Percentiles rank a stretch among this genome's conserved stretches.
Evolutionary conservation across 2,329 filamentous ascomycete species (phyloP).

Genomic region (Diaporthe eres): DNA sequence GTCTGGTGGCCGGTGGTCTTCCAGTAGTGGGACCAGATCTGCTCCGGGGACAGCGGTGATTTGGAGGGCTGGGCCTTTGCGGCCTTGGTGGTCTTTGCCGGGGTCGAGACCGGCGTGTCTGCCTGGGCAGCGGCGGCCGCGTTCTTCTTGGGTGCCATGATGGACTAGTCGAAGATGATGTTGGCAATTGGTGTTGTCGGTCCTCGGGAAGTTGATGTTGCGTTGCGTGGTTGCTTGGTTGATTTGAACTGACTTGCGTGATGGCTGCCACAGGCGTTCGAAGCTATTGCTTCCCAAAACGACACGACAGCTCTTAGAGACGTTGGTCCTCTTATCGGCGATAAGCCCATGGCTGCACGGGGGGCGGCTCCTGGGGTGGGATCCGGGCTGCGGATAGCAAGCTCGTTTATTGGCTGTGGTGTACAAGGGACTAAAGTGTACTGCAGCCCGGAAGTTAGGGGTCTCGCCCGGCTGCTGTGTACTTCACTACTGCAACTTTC

Average conservation of each 20-base stretch:
- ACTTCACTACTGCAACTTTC: neutral
- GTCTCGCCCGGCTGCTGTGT: neutral
- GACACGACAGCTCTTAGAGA: constrained; percentile 38
- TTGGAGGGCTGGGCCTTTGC: constrained; percentile 32
- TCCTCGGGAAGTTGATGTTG: neutral
- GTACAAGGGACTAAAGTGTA: neutral
- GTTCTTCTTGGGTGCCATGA: constrained; percentile 40
- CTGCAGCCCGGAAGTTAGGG: constrained; percentile 22
- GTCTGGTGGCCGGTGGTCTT: constrained; percentile 88
- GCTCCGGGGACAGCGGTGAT: constrained; percentile 47
- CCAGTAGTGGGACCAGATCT: constrained; percentile 80
- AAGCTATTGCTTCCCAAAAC: constrained; percentile 37
- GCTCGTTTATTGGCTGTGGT: constrained; percentile 33
- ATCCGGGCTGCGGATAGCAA: neutral
- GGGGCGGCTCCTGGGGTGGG: constrained; percentile 6
- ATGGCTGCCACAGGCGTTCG: neutral
- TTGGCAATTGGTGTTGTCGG: neutral
- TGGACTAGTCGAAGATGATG: neutral
- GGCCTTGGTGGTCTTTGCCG: constrained; percentile 24
- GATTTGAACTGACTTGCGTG: neutral
- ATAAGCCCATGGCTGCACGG: neutral
- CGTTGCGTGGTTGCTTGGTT: neutral
- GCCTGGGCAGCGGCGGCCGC: constrained; percentile 21
- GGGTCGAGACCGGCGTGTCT: neutral
- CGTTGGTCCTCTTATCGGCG: too few relatives aligned